A percentile compares a stretch with the other conserved stretches of the same genome.
phyloP scores from a whole-genome alignment of 2,329 filamentous ascomycete species.

The Ciborinia camelliae region DNA sequence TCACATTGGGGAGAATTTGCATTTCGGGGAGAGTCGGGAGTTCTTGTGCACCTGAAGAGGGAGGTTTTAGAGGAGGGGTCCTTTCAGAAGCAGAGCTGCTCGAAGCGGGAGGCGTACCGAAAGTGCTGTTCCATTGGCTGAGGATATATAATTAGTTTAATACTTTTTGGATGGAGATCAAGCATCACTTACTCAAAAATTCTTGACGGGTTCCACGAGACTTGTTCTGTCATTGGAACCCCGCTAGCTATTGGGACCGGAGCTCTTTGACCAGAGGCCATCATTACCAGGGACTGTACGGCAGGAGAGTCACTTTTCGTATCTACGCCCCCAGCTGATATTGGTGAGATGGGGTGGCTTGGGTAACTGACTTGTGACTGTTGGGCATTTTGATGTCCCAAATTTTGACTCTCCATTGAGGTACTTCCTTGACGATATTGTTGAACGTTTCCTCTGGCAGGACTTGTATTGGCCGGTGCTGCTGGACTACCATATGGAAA shows the following conservation, averaged over 20 bases:
- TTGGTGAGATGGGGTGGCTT: constrained; percentile 72
- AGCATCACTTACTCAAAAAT: constrained; percentile 77
- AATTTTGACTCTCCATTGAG: constrained; percentile 41
- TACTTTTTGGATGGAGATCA: neutral
- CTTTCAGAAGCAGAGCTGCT: constrained; percentile 37
- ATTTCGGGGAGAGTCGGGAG: constrained; percentile 45
- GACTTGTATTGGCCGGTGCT: constrained; percentile 29
- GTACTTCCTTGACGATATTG: constrained; percentile 35
- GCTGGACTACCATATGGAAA: constrained; percentile 81
- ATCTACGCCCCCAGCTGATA: constrained; percentile 68
- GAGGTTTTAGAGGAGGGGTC: constrained; percentile 39
- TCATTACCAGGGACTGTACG: constrained; percentile 69
- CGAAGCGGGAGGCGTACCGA: constrained; percentile 56
- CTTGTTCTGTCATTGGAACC: constrained; percentile 52
- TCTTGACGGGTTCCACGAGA: constrained; percentile 77
- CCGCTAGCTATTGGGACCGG: constrained; percentile 46
- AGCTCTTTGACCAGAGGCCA: constrained; percentile 50
- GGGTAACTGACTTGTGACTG: constrained; percentile 60
- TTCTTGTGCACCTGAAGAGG: constrained; percentile 44
- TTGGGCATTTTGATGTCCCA: constrained; percentile 52
- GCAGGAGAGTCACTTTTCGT: constrained; percentile 73
- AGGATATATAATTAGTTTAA: constrained; percentile 32
- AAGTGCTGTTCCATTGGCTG: constrained; percentile 94
- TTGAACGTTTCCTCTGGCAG: constrained; percentile 24
- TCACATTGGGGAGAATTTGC: constrained; percentile 50